Conservation (phyloP, 257 asterid species). For the Capsicum chinense region DNA sequence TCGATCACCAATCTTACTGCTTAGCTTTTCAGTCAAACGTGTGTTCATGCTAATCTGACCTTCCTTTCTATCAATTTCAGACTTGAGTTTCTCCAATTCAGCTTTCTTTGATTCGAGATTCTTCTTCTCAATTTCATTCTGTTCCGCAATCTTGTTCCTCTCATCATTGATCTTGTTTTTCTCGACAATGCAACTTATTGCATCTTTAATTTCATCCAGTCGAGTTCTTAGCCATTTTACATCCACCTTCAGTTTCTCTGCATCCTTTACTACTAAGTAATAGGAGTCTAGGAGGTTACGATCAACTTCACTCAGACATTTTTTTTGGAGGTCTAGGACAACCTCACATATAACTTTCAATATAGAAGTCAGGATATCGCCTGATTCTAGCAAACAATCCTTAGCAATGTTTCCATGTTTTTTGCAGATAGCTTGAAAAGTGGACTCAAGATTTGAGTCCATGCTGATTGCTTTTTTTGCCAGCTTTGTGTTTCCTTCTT, state of each 20-base stretch:
- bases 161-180: constrained; percentile 26
- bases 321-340: no score
- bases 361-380: no score
- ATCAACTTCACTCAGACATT: no score
- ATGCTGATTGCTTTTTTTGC: no score
- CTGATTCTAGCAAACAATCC: no score
- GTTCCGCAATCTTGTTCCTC: constrained; percentile 23
- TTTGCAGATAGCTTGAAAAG: no score
- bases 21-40: constrained; percentile 26
- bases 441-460: no score
- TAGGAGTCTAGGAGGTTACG: no score
- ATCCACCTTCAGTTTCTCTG: constrained; percentile 33
- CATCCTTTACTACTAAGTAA: constrained; percentile 31
- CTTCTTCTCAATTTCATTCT: constrained; percentile 20
- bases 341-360: no score
- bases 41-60: constrained; percentile 19
- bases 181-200: constrained; percentile 24
- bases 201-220: constrained; percentile 29
- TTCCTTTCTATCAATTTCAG: constrained; percentile 28
- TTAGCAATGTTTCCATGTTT: no score
- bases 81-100: constrained; percentile 33
- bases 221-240: constrained; percentile 38
- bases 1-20: neutral
- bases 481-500: no score
- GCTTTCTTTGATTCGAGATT: constrained; percentile 8